Evolutionary conservation across 495 filamentous ascomycete species (phyloP), one percentile per base, ranked within the genome.

Genomic region (Cercophora scortea): DNA sequence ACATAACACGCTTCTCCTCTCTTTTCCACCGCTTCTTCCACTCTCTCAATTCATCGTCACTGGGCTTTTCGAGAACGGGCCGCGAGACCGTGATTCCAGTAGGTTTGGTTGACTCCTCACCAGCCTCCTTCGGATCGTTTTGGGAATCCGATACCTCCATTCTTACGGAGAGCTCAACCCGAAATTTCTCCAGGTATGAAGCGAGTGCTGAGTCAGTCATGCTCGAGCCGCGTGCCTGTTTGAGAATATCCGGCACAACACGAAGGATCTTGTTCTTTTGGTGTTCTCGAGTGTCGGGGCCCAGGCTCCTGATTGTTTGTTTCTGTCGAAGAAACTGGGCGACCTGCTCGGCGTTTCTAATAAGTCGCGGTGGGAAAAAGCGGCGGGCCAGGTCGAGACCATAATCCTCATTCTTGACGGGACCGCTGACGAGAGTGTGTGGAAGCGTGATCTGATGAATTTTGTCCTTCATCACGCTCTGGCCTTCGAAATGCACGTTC

Each of bases 401-500:
- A 62, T 97, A 97, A 56, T 90, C 80, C 52, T 85, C 74, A 53
- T 87, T 82, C 52, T 82, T 67, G 7, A 89, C 81, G 4, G 75
- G 77, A 0, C 91, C 92, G 33, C 82, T 73, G 17, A 78, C 70
- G 49, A 96, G 78, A 45, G 82, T 88, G 67, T 97, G 96, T 1
- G 90, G 77, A 87, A 96, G 93, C 0, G 76, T 90, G 74, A 96
- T 88, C 51, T 66, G 61, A 0, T 65, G 60, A 7, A 59, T 65
- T 8, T 74, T 75, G 9, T 69, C 71, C 8, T 71, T 57, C 32
- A 67, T 61, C 3, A 61, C 49, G 6, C 71, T 79, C 45, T 95
- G 78, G 13, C 90, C 88, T 1, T 80, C 80, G 4, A 97, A 78
- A 60, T 96, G 90, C 15, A 93, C 69, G 60, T 86, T 92, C 43